Evolutionary conservation across 2,329 filamentous ascomycete species (phyloP), one percentile per base, ranked within the genome.

Genomic region (Escovopsis weberi): DNA sequence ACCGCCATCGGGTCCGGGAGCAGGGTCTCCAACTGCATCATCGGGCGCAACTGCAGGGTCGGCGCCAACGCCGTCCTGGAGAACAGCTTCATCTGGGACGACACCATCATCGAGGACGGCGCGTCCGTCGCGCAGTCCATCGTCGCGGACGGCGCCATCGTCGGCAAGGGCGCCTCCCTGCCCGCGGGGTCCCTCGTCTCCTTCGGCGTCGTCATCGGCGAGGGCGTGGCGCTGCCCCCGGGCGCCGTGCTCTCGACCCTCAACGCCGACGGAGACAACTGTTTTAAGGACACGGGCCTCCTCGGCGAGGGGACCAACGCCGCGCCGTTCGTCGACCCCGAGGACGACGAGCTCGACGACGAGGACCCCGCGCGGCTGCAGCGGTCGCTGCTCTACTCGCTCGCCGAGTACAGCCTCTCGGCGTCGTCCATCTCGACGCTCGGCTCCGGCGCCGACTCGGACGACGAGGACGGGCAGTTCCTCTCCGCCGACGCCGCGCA

Each of bases 41-140:
- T 98, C 46, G 91, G 91, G 30, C 75, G 82, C 47, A 74, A 83
- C 50, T 96, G 89, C 62, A 79, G 78, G 49, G 91, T 98, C 51
- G 91, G 91, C 6, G 80, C 76, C 51, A 85, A 91, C 50, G 88
- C 91, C 26, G 74, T 69, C 33, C 77, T 98, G 47, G 73, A 83
- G 39, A 74, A 85, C 51, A 82, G 85, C 19, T 89, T 86, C 53
- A 76, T 98, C 48, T 96, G 89, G 88, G 85, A 95, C 52, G 75
- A 87, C 52, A 78, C 78, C 0, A 74, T 73, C 5, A 76, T 98
- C 50, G 82, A 78, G 1, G 85, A 95, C 55, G 80, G 79, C 18
- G 71, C 81, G 12, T 72, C 72, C 23, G 67, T 98, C 39, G 70
- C 73, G 8, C 74, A 78, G 49, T 80, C 86, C 2, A 77, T 98